These are phyloP conservation scores for Globisporangium mamillatum DNA, from an alignment of 352 stramenopile species.

Conservation along the genomic window DNA sequence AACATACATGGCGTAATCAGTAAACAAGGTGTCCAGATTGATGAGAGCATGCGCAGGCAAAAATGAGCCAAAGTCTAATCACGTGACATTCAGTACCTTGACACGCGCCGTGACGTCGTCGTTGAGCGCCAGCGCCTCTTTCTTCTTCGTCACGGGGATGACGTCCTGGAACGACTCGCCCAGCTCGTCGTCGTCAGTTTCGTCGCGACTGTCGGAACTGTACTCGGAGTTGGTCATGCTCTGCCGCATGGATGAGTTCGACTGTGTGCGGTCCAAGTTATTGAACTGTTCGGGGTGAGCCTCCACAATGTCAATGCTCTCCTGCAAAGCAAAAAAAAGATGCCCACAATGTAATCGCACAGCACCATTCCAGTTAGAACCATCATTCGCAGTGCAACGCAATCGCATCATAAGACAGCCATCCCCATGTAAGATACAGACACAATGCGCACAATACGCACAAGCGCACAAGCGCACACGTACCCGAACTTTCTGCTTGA, in stretches of 20 bases:
- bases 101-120: conserved; percentile 75
- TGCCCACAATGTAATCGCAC: background rate
- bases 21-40: background rate
- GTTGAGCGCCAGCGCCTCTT: conserved; percentile 71
- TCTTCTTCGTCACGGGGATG: conserved; percentile 68
- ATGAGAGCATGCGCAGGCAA: background rate
- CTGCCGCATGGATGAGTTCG: conserved; percentile 36
- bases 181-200: conserved; percentile 48
- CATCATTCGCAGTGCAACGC: background rate
- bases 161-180: conserved; percentile 64
- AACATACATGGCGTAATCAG: background rate
- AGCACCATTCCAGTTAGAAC: background rate
- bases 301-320: conserved; percentile 49
- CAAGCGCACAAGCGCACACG: conserved; percentile 2
- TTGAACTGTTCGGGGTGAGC: conserved; percentile 41
- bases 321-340: conserved; percentile 13
- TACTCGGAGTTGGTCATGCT: conserved; percentile 36
- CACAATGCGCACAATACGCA: background rate
- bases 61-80: background rate
- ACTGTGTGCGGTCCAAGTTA: conserved; percentile 34
- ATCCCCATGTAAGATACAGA: background rate
- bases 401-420: background rate
- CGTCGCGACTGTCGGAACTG: conserved; percentile 49
- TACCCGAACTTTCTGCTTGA: conserved; percentile 59
- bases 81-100: conserved; percentile 21